Evolutionary conservation across 2,329 filamentous ascomycete species (phyloP).

Genomic region (Aspergillus pseudotamarii): DNA sequence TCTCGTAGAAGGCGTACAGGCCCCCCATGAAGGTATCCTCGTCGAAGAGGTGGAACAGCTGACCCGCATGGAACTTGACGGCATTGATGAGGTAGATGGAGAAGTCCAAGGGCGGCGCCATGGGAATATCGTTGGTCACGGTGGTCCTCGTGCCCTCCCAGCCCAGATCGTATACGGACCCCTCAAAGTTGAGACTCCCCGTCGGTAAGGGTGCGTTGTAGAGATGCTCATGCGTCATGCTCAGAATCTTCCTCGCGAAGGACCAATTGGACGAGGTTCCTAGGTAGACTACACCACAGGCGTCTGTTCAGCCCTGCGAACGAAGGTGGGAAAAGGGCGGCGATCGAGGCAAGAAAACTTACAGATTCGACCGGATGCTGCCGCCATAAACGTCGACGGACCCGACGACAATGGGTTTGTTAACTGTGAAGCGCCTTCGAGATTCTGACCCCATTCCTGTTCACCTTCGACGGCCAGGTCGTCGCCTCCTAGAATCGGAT

Average conservation of each 20-base stretch:
- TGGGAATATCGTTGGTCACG: conserved; percentile 31
- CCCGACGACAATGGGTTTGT: conserved; percentile 48
- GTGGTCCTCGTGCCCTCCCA: conserved; percentile 50
- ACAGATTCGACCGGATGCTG: conserved; percentile 48
- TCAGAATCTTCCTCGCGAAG: conserved; percentile 55
- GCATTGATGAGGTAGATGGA: conserved; percentile 56
- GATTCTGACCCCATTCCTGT: conserved; percentile 18
- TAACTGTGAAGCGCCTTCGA: conserved; percentile 38
- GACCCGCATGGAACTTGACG: conserved; percentile 58
- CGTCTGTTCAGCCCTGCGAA: not conserved
- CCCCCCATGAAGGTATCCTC: conserved; percentile 54
- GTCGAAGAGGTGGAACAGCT: conserved; percentile 58
- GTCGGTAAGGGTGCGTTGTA: conserved; percentile 48
- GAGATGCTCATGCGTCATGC: conserved; percentile 52
- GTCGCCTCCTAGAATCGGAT: conserved; percentile 7
- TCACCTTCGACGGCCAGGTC: conserved; percentile 15
- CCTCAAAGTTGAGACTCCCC: conserved; percentile 54
- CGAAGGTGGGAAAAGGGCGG: not conserved
- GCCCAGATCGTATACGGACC: conserved; percentile 54
- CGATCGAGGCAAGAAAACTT: conserved; percentile 22
- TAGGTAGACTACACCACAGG: conserved; percentile 48
- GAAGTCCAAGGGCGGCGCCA: conserved; percentile 53
- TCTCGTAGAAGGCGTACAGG: conserved; percentile 46
- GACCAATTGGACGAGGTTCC: conserved; percentile 62
- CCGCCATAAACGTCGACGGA: conserved; percentile 47